A percentile compares a stretch with the other conserved stretches of the same genome.
phyloP scores from a whole-genome alignment of 1,139 yeast species.

The Spencermartinsiella ligniputridi region DNA sequence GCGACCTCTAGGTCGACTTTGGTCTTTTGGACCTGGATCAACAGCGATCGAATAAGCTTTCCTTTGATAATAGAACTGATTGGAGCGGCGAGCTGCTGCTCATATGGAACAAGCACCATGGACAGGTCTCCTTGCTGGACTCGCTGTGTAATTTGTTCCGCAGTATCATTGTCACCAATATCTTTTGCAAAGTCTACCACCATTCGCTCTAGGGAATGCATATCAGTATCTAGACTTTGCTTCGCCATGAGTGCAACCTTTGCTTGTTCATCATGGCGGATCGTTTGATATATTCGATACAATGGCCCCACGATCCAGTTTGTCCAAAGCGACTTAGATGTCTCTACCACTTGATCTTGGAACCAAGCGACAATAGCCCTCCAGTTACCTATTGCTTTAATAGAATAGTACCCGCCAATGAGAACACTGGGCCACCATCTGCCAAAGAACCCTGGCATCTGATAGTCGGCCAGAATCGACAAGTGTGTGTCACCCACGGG shows the following conservation, averaged over 20 bases:
- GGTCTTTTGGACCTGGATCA: conserved; percentile 89
- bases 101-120: conserved; percentile 74
- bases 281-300: conserved; percentile 67
- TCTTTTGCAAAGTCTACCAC: conserved; percentile 67
- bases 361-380: conserved; percentile 53
- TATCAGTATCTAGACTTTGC: conserved; percentile 72
- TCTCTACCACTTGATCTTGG: conserved; percentile 54
- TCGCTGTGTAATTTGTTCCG: conserved; percentile 26
- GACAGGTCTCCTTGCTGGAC: conserved; percentile 69
- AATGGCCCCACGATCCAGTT: conserved; percentile 85
- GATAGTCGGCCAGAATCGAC: conserved; percentile 17
- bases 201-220: conserved; percentile 83
- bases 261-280: conserved; percentile 72
- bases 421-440: conserved; percentile 65
- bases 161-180: conserved; percentile 27
- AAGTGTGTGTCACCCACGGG: not conserved
- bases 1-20: conserved; percentile 95
- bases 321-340: conserved; percentile 59
- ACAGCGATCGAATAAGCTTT: conserved; percentile 63
- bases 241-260: conserved; percentile 74
- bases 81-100: conserved; percentile 68
- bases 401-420: conserved; percentile 29
- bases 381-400: conserved; percentile 46
- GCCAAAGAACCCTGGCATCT: conserved; percentile 46
- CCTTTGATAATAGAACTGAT: conserved; percentile 61